These are phyloP conservation scores for Coemansia sp. DNA, from an alignment of 192 early-diverging fungal species.

Conservation along the genomic window DNA sequence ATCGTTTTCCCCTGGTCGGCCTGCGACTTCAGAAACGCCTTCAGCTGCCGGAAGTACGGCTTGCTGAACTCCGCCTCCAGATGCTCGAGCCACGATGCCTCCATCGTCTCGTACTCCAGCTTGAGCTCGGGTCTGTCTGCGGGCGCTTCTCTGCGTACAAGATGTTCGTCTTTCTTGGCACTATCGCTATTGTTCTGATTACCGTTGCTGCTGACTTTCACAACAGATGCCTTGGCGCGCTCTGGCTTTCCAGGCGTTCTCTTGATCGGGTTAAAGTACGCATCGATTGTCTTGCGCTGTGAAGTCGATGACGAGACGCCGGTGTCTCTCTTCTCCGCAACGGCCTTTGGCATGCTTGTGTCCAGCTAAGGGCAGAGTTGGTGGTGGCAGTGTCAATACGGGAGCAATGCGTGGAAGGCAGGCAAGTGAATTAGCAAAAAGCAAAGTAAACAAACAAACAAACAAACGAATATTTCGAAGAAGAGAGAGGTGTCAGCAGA, in stretches of 20 bases:
- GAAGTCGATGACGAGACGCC: background rate
- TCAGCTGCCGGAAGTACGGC: slow-evolving; percentile 61
- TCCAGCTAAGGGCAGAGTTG: background rate
- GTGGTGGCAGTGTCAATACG: too few relatives aligned
- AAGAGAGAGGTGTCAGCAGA: background rate
- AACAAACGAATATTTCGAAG: background rate
- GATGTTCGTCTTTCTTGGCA: background rate
- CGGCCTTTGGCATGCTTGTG: background rate
- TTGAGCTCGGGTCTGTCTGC: background rate
- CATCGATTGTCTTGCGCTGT: slow-evolving; percentile 48
- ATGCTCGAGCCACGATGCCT: slow-evolving; percentile 69
- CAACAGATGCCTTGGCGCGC: background rate
- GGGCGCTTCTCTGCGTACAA: background rate
- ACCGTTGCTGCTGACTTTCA: background rate
- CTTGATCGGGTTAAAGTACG: slow-evolving; percentile 33
- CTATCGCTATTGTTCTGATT: background rate
- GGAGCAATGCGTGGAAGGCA: too few relatives aligned
- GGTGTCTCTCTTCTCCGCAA: background rate
- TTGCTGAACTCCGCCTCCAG: slow-evolving; percentile 64
- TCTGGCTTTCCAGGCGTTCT: background rate
- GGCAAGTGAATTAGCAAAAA: background rate
- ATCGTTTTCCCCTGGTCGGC: slow-evolving; percentile 55
- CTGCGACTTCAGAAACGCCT: slow-evolving; percentile 67
- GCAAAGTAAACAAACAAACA: background rate
- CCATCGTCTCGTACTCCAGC: slow-evolving; percentile 69